A percentile compares a stretch with the other conserved stretches of the same genome.
phyloP scores from a whole-genome alignment of 345 rosid species.

The Pistacia atlantica region DNA sequence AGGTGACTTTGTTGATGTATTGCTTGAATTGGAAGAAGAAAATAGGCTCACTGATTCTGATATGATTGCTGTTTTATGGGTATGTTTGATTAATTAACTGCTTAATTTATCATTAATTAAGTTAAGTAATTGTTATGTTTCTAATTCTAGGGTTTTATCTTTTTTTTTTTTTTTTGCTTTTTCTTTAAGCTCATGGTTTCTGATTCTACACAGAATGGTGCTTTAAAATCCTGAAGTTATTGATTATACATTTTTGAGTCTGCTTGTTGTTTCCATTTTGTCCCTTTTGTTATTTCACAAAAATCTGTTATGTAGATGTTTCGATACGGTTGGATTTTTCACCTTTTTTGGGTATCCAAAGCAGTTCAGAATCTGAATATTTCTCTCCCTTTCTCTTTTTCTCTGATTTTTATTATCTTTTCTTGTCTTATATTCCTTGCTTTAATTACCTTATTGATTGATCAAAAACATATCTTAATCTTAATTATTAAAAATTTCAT shows the following conservation, averaged over 20 bases:
- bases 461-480: not conserved
- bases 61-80: slow-evolving; percentile 91
- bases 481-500: no score
- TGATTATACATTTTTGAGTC: not conserved
- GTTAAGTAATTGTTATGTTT: not conserved
- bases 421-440: slow-evolving; percentile 8
- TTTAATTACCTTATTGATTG: not conserved
- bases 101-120: not conserved
- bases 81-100: slow-evolving; percentile 17
- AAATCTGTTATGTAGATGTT: slow-evolving; percentile 7
- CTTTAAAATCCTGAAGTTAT: no score
- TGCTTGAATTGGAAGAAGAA: slow-evolving; percentile 66
- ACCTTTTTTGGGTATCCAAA: slow-evolving; percentile 13
- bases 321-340: slow-evolving; percentile 12
- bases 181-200: no score
- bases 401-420: slow-evolving; percentile 10
- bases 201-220: no score
- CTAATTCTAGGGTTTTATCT: slow-evolving; percentile 11
- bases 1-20: slow-evolving; percentile 74
- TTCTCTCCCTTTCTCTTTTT: not conserved
- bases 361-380: slow-evolving; percentile 31
- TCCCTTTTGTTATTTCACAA: slow-evolving; percentile 7
- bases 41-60: slow-evolving; percentile 61
- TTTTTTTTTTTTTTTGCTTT: not conserved
- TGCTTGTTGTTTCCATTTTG: not conserved